Conservation (phyloP, 768 basidiomycete species). For the Gymnopilus junonius region DNA sequence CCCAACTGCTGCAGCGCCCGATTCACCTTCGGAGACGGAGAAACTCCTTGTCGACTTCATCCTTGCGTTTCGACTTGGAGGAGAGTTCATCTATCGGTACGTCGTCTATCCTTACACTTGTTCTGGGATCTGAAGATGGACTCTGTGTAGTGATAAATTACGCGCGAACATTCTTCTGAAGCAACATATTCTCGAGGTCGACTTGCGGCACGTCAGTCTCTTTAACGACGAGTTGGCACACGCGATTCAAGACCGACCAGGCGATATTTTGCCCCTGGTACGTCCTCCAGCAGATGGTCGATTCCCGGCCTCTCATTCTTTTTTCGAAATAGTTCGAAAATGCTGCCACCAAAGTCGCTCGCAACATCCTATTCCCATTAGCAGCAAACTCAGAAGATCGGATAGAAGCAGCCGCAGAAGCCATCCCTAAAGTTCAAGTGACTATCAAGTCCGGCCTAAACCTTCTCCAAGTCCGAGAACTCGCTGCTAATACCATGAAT, state of each 20-base stretch:
- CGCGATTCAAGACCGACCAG: slow-evolving; percentile 85
- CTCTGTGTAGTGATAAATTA: slow-evolving; percentile 71
- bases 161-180: slow-evolving; percentile 89
- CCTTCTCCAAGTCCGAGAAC: slow-evolving; percentile 90
- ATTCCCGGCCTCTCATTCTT: neutral
- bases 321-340: slow-evolving; percentile 77
- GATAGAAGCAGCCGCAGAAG: slow-evolving; percentile 40
- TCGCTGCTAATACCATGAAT: slow-evolving; percentile 93
- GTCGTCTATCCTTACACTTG: slow-evolving; percentile 16
- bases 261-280: slow-evolving; percentile 88
- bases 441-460: slow-evolving; percentile 90
- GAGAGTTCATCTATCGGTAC: slow-evolving; percentile 91
- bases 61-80: slow-evolving; percentile 84
- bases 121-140: slow-evolving; percentile 9
- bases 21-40: slow-evolving; percentile 81
- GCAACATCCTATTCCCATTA: slow-evolving; percentile 82
- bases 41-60: slow-evolving; percentile 85
- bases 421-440: slow-evolving; percentile 77
- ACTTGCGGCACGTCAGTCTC: slow-evolving; percentile 75
- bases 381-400: slow-evolving; percentile 53
- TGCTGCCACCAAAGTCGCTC: slow-evolving; percentile 85
- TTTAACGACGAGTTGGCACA: slow-evolving; percentile 96
- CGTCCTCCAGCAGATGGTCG: slow-evolving; percentile 25
- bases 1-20: slow-evolving; percentile 57
- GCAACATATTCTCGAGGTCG: slow-evolving; percentile 85